Evolutionary conservation across 2,329 filamentous ascomycete species (phyloP).

Genomic region (Geosmithia morbida): DNA sequence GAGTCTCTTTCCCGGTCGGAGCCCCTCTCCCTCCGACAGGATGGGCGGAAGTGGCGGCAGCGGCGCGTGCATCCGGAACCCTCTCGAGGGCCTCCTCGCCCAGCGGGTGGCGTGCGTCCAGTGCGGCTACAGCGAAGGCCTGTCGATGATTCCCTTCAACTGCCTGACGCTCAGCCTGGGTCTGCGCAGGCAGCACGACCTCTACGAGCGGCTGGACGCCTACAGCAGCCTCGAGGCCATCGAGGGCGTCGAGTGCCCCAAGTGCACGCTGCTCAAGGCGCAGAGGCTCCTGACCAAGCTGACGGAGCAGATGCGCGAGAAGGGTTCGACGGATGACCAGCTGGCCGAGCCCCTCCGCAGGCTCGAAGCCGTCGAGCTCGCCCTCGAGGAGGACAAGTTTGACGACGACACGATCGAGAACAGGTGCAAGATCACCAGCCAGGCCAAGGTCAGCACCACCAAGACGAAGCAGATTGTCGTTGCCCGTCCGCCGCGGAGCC

Average conservation of each 20-base stretch:
- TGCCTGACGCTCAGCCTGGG: constrained; percentile 80
- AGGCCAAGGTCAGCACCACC: constrained; percentile 58
- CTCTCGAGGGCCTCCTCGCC: constrained; percentile 74
- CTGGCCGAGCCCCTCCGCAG: constrained; percentile 37
- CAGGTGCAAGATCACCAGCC: constrained; percentile 50
- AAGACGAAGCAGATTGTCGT: constrained; percentile 87
- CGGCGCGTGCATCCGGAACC: constrained; percentile 43
- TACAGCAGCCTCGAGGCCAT: constrained; percentile 79
- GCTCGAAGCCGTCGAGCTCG: constrained; percentile 51
- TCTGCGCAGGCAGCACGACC: constrained; percentile 44
- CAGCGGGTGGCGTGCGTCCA: constrained; percentile 77
- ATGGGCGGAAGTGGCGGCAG: constrained; percentile 9
- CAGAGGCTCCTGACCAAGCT: constrained; percentile 32
- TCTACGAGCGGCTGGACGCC: constrained; percentile 68
- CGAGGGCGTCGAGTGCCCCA: constrained; percentile 78
- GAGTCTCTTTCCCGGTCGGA: constrained; percentile 20
- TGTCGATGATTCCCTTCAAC: constrained; percentile 87
- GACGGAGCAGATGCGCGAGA: constrained; percentile 21
- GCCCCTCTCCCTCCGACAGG: neutral
- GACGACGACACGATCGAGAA: constrained; percentile 50
- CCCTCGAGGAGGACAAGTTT: constrained; percentile 68
- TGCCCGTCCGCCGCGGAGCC: constrained; percentile 63
- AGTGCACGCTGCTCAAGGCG: constrained; percentile 64
- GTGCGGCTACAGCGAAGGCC: constrained; percentile 76
- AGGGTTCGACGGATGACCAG: constrained; percentile 26